Conservation (phyloP, 1,284 basidiomycete species). For the Cerrena zonata region DNA sequence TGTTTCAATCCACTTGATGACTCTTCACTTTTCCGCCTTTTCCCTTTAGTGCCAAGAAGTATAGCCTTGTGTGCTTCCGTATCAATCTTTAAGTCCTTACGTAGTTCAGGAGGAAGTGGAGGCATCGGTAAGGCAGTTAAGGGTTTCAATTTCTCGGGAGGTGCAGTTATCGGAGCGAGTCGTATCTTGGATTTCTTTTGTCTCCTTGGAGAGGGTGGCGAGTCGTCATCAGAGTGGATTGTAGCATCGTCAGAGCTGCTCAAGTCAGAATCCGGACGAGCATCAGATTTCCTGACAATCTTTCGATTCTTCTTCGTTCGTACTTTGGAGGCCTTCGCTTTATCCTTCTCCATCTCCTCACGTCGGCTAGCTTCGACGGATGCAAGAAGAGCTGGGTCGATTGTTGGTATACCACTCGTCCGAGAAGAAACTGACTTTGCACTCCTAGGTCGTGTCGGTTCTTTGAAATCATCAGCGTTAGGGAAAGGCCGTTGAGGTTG, state of each 20-base stretch:
- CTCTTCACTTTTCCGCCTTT: neutral
- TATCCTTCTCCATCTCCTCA: neutral
- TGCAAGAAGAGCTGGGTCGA: conserved; percentile 1
- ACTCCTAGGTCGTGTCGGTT: neutral
- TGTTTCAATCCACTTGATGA: neutral
- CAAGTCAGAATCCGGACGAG: neutral
- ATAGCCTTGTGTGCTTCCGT: neutral
- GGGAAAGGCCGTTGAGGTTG: too few relatives aligned
- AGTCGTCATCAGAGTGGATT: neutral
- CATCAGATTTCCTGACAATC: neutral
- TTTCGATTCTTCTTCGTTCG: neutral
- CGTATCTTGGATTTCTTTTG: neutral
- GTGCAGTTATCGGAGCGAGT: neutral
- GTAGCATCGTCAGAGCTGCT: neutral
- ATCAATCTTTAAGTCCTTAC: neutral
- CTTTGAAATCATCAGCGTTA: neutral
- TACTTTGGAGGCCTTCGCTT: neutral
- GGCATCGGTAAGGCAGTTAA: conserved; percentile 11
- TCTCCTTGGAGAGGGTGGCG: neutral
- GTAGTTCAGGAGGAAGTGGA: conserved; percentile 8
- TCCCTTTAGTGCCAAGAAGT: neutral
- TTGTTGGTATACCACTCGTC: neutral
- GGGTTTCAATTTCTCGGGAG: neutral
- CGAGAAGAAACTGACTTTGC: too few relatives aligned
- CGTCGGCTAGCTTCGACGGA: neutral